Evolutionary conservation across 352 stramenopile species (phyloP), one percentile per base, ranked within the genome.

Genomic region (Globisporangium paddicum): DNA sequence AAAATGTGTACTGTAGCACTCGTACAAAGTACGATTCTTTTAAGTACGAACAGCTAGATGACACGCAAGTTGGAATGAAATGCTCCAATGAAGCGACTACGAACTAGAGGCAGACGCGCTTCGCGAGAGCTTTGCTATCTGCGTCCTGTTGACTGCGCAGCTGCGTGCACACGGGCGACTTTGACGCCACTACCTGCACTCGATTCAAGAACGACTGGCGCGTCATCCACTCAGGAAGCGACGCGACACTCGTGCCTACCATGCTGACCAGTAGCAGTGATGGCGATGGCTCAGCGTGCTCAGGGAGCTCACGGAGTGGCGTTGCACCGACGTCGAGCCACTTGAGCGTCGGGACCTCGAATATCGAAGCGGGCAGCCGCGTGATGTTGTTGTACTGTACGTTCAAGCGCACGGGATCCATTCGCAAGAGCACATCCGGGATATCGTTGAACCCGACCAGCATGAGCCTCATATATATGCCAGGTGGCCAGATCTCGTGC

Each of bases 401-500:
- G 23, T n/a, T 37, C 5, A 59, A 13, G 13, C 40, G 58, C 32
- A 19, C 35, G 7, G 44, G 25, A 7, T 23, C 19, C 41, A 64
- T 46, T 18, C 28, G 49, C 6, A 50, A 10, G 7, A 64, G 26
- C n/a, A 44, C 49, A 13, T 59, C 40, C 1, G 58, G 49, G 3
- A 64, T 13, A 9, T 0, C n/a, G 6, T 30, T 44, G 19, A 63
- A 41, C 10, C 6, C 34, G 21, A 13, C 30, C 13, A 11, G 11
- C 5, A 54, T 13, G 25, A 63, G 19, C 5, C 53, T 14, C 1
- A 63, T 8, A 13, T 8, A 44, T 5, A 54, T 7, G 18, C 49
- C 26, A 19, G 3, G 28, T 3, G 40, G 37, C 62, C 66, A 72
- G 5, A 42, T 55, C 38, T 65, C 46, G 16, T 63, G 38, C 13